These are phyloP conservation scores for Alternaria dauci DNA, from an alignment of 2,329 filamentous ascomycete genomes.

Conservation along the genomic window DNA sequence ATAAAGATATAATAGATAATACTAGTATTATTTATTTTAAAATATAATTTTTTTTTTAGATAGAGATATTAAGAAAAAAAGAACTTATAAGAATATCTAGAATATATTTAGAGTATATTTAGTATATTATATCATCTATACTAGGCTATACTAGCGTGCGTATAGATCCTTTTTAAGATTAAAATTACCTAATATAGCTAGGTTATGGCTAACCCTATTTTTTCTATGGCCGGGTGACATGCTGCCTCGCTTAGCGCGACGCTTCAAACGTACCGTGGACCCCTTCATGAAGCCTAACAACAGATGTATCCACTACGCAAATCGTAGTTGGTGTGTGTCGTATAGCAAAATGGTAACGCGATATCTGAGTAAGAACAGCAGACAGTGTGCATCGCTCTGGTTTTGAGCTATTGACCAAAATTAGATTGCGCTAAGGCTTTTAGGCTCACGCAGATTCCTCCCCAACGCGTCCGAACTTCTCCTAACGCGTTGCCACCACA, in stretches of 20 bases:
- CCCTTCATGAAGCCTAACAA: neutral
- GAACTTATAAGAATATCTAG: too few species aligned
- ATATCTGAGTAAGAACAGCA: neutral
- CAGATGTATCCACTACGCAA: neutral
- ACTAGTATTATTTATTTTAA: too few species aligned
- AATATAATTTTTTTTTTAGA: too few species aligned
- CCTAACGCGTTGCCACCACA: neutral
- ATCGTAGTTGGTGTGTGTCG: neutral
- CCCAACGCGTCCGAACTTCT: neutral
- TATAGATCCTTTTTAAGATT: too few species aligned
- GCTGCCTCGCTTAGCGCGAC: neutral
- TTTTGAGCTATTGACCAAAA: neutral
- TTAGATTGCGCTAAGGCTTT: neutral
- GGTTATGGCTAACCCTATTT: too few species aligned
- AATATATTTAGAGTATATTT: too few species aligned
- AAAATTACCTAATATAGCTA: too few species aligned
- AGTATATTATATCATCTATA: too few species aligned
- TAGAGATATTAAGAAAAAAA: too few species aligned
- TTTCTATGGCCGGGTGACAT: too few species aligned
- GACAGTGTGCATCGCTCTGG: neutral
- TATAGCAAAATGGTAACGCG: neutral
- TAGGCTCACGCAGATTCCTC: neutral
- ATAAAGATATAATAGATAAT: too few species aligned
- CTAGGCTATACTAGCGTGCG: too few species aligned
- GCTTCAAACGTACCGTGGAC: neutral